phyloP scores from a whole-genome alignment of 805 yeast species.

The Candida vaughaniae region DNA sequence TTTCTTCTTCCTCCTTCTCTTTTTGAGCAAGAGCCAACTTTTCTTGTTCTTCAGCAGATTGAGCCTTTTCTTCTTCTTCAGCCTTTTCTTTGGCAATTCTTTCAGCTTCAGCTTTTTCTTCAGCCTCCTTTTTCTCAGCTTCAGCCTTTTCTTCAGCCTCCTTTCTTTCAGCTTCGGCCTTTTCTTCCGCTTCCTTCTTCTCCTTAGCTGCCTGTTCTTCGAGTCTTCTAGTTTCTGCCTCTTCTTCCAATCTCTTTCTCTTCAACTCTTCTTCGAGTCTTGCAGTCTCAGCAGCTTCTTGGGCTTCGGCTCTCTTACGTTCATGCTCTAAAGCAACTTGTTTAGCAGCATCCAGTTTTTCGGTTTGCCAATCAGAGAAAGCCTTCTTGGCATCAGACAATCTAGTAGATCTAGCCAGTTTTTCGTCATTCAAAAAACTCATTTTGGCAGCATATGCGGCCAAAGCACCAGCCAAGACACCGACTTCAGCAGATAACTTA shows the following conservation, averaged over 20 bases:
- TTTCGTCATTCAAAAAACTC: conserved; percentile 35
- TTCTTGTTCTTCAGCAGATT: conserved; percentile 15
- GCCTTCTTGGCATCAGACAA: conserved; percentile 43
- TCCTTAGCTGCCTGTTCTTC: conserved; percentile 26
- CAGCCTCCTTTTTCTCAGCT: conserved; percentile 6
- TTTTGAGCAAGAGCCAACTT: conserved; percentile 8
- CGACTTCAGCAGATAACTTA: conserved; percentile 43
- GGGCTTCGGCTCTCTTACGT: conserved; percentile 40
- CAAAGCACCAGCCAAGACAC: conserved; percentile 40
- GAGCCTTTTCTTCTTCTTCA: conserved; percentile 20
- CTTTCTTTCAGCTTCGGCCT: conserved; percentile 17
- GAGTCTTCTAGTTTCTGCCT: conserved; percentile 30
- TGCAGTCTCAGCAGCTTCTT: conserved; percentile 38
- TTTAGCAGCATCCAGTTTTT: conserved; percentile 44
- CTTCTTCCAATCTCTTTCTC: conserved; percentile 38
- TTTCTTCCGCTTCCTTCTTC: conserved; percentile 7
- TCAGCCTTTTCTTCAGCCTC: conserved; percentile 15
- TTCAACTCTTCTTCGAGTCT: conserved; percentile 26
- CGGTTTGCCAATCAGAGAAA: conserved; percentile 43
- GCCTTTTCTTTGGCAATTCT: conserved; percentile 12
- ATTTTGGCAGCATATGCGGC: conserved; percentile 47
- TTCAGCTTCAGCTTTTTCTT: conserved; percentile 8
- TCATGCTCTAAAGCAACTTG: conserved; percentile 34
- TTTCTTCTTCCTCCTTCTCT: conserved; percentile 18
- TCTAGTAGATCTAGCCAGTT: conserved; percentile 33